A percentile compares a stretch with the other conserved stretches of the same genome.
These are phyloP conservation scores for Saccharomycopsis sp. DNA, from an alignment of 805 yeast genomes.

Conservation along the genomic window DNA sequence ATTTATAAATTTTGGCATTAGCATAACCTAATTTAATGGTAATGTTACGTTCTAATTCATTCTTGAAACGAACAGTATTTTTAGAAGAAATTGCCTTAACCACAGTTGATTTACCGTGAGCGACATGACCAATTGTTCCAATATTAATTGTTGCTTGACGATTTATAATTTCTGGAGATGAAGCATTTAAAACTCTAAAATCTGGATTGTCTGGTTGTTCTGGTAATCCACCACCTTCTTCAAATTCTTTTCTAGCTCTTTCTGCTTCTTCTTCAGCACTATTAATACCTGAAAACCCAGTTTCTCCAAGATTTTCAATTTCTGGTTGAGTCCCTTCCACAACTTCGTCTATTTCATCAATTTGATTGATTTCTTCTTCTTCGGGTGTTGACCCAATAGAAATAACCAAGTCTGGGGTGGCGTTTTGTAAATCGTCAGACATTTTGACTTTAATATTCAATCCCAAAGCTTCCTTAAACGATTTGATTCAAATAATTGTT, in stretches of 20 bases:
- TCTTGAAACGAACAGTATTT: slow-evolving; percentile 98
- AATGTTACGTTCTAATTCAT: slow-evolving; percentile 97
- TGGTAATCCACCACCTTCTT: slow-evolving; percentile 97
- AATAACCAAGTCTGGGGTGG: slow-evolving; percentile 76
- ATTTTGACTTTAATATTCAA: too few relatives aligned
- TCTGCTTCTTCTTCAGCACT: slow-evolving; percentile 70
- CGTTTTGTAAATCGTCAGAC: slow-evolving; percentile 60
- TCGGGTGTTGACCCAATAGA: slow-evolving; percentile 42
- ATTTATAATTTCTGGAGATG: slow-evolving; percentile 90
- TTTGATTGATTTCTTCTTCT: slow-evolving; percentile 19
- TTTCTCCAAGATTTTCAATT: slow-evolving; percentile 33
- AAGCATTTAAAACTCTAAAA: slow-evolving; percentile 68
- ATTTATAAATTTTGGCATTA: slow-evolving; percentile 93
- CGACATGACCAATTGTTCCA: slow-evolving; percentile 95
- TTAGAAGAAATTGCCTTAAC: slow-evolving; percentile 97
- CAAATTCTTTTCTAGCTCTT: slow-evolving; percentile 59
- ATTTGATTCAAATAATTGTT: too few relatives aligned
- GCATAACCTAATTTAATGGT: slow-evolving; percentile 98
- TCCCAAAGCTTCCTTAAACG: too few relatives aligned
- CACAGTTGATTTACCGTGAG: slow-evolving; percentile 90
- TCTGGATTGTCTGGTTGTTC: slow-evolving; percentile 92
- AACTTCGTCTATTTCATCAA: slow-evolving; percentile 29
- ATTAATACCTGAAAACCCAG: slow-evolving; percentile 80
- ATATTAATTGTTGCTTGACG: slow-evolving; percentile 99
- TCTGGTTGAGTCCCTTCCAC: slow-evolving; percentile 32